phyloP scores from a whole-genome alignment of 371 early-diverging fungal genomes.

The Apophysomyces variabilis region DNA sequence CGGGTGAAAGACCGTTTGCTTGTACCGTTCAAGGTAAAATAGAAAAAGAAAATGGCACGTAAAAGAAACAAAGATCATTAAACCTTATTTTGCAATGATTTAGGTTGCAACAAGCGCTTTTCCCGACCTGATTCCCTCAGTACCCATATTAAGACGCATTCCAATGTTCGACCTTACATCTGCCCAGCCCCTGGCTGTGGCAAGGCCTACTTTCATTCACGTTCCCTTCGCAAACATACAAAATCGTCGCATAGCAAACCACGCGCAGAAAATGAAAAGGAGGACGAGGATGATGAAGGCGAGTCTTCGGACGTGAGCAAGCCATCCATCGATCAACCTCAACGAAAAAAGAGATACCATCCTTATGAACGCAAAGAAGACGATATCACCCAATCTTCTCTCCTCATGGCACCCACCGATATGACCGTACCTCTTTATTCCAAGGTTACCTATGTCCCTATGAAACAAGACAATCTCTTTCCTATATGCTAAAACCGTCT shows the following conservation, averaged over 20 bases:
- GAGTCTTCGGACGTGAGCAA: not conserved
- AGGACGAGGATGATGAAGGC: conserved; percentile 13
- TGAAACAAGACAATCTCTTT: conserved; percentile 8
- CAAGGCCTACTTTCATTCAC: conserved; percentile 82
- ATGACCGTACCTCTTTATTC: conserved; percentile 6
- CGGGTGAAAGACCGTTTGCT: conserved; percentile 71
- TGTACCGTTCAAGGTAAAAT: conserved; percentile 25
- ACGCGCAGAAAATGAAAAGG: conserved; percentile 4
- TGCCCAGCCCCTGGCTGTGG: conserved; percentile 67
- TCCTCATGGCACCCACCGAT: conserved; percentile 10
- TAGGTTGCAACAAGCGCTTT: conserved; percentile 74
- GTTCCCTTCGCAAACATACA: conserved; percentile 78
- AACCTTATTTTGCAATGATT: conserved; percentile 1
- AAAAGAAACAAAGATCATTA: not conserved
- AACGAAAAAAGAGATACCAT: conserved; percentile 3
- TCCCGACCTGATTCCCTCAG: conserved; percentile 82
- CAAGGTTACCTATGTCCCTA: conserved; percentile 8
- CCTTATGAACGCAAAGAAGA: conserved; percentile 10
- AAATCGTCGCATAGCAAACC: conserved; percentile 44
- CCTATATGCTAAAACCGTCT: not conserved
- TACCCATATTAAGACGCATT: conserved; percentile 89
- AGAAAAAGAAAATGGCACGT: not conserved
- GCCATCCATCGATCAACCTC: not conserved
- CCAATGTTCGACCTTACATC: conserved; percentile 69
- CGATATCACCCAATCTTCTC: conserved; percentile 3